Conservation (phyloP, 2,329 filamentous ascomycete genomes). For the Stachybotrys chlorohalonatus region DNA sequence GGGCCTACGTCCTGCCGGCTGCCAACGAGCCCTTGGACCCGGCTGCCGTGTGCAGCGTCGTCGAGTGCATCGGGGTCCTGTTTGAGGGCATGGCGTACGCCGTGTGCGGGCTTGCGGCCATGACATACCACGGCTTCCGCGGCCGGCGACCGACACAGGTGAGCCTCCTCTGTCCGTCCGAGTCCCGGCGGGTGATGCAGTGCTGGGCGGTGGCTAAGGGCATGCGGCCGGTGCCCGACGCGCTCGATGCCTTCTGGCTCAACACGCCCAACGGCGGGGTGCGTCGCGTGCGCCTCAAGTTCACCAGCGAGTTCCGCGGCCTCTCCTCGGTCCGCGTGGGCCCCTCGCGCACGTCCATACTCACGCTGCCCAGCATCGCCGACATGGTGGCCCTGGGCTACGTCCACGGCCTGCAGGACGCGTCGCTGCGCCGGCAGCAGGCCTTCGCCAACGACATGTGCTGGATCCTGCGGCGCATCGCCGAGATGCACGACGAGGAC, state of each 20-base stretch:
- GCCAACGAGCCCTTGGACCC: constrained; percentile 12
- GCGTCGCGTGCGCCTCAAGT: constrained; percentile 26
- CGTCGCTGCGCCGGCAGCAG: constrained; percentile 5
- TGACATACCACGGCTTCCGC: constrained; percentile 33
- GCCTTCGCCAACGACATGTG: constrained; percentile 19
- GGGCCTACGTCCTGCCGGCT: neutral
- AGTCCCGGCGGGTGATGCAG: constrained; percentile 24
- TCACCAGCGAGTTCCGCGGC: constrained; percentile 21
- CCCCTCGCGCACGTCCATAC: constrained; percentile 12
- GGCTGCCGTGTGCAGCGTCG: constrained; percentile 24
- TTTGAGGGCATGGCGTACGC: constrained; percentile 36
- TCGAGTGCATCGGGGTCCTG: constrained; percentile 26
- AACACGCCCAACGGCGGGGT: constrained; percentile 17
- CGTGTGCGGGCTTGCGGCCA: constrained; percentile 34
- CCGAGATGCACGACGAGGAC: constrained; percentile 2
- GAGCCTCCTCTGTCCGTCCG: constrained; percentile 29
- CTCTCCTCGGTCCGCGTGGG: constrained; percentile 13
- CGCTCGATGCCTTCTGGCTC: constrained; percentile 26
- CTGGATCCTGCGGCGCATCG: constrained; percentile 25
- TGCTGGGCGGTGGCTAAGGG: constrained; percentile 30
- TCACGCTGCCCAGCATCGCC: constrained; percentile 24
- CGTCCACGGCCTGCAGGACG: constrained; percentile 11
- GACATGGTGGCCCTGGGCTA: constrained; percentile 25
- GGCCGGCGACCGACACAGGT: constrained; percentile 20
- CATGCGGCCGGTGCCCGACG: constrained; percentile 13